Conservation (phyloP, 116 monocot genomes). For the Iris pallida region DNA sequence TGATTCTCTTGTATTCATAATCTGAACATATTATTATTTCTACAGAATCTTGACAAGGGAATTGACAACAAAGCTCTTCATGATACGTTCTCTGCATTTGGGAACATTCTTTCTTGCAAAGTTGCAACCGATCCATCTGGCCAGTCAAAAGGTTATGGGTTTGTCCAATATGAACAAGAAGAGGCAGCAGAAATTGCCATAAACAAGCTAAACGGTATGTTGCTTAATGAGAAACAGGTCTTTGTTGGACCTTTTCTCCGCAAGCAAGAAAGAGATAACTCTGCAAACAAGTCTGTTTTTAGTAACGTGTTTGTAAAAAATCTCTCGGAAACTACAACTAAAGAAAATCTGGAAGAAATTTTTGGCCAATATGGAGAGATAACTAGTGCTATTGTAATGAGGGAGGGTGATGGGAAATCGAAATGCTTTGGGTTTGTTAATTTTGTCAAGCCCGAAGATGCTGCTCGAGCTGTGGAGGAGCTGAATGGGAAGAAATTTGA, state of each 20-base stretch:
- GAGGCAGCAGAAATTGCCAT: constrained; percentile 25
- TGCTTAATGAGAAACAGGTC: constrained; percentile 21
- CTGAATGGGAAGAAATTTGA: constrained; percentile 31
- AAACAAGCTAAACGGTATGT: constrained; percentile 27
- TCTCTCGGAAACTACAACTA: constrained; percentile 20
- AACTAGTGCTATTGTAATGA: constrained; percentile 28
- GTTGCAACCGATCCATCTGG: constrained; percentile 23
- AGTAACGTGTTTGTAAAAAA: constrained; percentile 32
- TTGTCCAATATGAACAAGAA: constrained; percentile 29
- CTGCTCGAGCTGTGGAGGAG: constrained; percentile 24
- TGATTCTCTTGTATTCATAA: neutral
- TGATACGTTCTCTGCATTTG: constrained; percentile 31
- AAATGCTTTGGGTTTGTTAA: constrained; percentile 33
- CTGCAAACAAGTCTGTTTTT: constrained; percentile 8
- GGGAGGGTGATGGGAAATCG: constrained; percentile 23
- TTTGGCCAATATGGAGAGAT: constrained; percentile 26
- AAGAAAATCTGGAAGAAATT: constrained; percentile 15
- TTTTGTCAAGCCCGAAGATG: constrained; percentile 29
- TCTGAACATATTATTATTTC: neutral
- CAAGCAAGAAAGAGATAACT: constrained; percentile 24
- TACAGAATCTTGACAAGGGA: constrained; percentile 26
- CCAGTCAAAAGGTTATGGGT: constrained; percentile 32
- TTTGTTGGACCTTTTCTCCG: constrained; percentile 28
- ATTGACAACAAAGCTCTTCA: constrained; percentile 32
- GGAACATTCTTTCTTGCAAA: constrained; percentile 27